Evolutionary conservation across 306 rosid species (phyloP), one percentile per base, ranked within the genome.

Genomic region (peach (Prunus persica)): DNA sequence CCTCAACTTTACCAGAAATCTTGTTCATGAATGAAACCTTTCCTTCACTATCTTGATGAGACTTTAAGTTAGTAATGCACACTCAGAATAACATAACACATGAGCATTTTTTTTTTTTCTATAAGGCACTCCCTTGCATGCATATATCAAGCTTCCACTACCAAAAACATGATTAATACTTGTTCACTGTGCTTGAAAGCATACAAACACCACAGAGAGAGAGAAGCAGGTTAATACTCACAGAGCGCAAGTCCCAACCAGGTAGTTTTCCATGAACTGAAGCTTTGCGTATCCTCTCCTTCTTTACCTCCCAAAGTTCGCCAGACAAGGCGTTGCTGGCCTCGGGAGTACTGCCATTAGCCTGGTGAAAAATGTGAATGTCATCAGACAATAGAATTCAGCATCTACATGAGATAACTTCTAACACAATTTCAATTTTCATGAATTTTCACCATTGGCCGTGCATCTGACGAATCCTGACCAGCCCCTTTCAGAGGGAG

Each of bases 321-420:
- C 99, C 97, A 71, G 96, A 92, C 83, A 92, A 87, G 73, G 99
- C 98, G 87, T 96, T 97, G 79, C 97, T 88, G 28, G 99, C 99
- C 83, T 84, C 91, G 72, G 90, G 91, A 82, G 84, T 82, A 84
- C 88, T 76, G 67, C 97, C 98, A 89, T 88, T 87, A 70, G 82
- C 93, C 98, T 96, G 88, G 72, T 74, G 43, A 50, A 54, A 28
- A 55, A 22, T 51, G 78, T 66, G 67, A 66, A 73, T 65, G 69
- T 69, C 54, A 62, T 79, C 67, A 78, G 62, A 66, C 5, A 61
- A 56, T 73, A 46, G 25, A 82, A 79, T 71, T 54, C 49, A 63
- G 47, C 38, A 67, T 65, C 75, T 69, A 67, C 70, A 50, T 2
- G 0, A 71, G 69, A 71, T 4, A 50, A 75, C 76, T 71, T 28